Base-by-base conservation (phyloP, 352 stramenopile species). In the Aphanomyces euteiches region DNA sequence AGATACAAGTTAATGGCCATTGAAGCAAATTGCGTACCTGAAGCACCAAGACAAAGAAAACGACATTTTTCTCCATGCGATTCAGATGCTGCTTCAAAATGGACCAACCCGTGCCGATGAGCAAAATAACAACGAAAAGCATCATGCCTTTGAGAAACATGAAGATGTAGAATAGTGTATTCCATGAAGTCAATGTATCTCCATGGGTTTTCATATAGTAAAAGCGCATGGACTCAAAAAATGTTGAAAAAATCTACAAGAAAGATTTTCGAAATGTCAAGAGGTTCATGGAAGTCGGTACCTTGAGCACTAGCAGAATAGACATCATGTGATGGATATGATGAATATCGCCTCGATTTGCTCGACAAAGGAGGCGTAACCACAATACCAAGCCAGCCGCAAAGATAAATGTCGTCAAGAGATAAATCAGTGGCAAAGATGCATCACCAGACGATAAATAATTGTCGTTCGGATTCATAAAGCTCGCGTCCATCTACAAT, bases 41-140 rank as follows among this genome's bases (percentile, higher is more conserved):
- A 41, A 99, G 78, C 43, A 92, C 72, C 6, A 99, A 81, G 19
- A 99, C 92, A 19, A 93, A 73, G 38, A 95, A 91, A 65, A 99
- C 88, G 53, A 99, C 89, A 40, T 90, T 91, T 79, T 98, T 98
- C 79, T 99, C 96, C 56, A 82, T 77, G 64, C 84, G 76, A 56
- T 87, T 96, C 21, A 99, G 75, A 77, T 98, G 97, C 45, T 96
- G 93, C 80, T 99, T 99, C 58, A 99, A 79, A 53, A 99, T 85
- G 57, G 88, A 98, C 95, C 96, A 99, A 15, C 97, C 97, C 59
- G 92, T 97, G 63, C 96, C 97, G 74, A 99, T 97, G 39, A 99
- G 85, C 34, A 99, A 76, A 56, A 99, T 88, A n/a, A 98, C 95
- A 6, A 95, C 90, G 73, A 99, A 99, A n/a, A 99, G 83, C 71